Base-by-base conservation (phyloP, 495 filamentous ascomycete species). In the Lasiosphaeriaceae sp. region DNA sequence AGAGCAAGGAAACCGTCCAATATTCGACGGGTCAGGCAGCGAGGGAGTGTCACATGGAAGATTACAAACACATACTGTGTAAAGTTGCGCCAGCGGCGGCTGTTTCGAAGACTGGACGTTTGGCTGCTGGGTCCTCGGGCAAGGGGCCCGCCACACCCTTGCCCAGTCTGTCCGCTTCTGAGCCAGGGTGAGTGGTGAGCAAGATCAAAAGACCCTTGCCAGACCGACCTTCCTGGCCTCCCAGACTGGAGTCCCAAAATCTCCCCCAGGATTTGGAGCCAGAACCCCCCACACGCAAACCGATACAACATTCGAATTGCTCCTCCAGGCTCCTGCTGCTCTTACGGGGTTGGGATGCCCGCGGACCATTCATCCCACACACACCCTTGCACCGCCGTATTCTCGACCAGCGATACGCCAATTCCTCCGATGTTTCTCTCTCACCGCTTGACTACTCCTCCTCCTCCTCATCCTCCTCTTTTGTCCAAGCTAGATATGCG, bases 401-500 rank as follows among this genome's bases (percentile, higher is more conserved):
- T 47, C 45, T 47, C 45, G 20, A 47, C 11, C 45, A 14, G 45
- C 45, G 45, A 47, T 47, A 47, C 45, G 45, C 45, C 45, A 47
- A 47, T 47, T 47, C 45, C 45, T 47, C n/a, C 14, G 4, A 17
- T 43, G 39, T 43, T 4, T 43, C 39, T 43, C 39, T 43, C 39
- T 43, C 39, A 43, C 39, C 39, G 39, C 39, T 37, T n/a, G n/a
- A n/a, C 34, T 14, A 6, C 34, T 37, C 34, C 34, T 37, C 14
- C 34, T 1, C 34, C 34, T 37, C 34, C 14, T 14, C 2, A 9
- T 37, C 14, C 0, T 9, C n/a, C 39, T 43, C 39, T 43, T 9
- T n/a, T n/a, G n/a, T n/a, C 5, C 39, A 43, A 4, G 16, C 16
- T 6, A 43, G 39, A 43, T 16, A 43, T 43, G 39, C 5, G 39